Conservation (phyloP, 2,329 filamentous ascomycete genomes). For the Bipolaris sorokiniana region DNA sequence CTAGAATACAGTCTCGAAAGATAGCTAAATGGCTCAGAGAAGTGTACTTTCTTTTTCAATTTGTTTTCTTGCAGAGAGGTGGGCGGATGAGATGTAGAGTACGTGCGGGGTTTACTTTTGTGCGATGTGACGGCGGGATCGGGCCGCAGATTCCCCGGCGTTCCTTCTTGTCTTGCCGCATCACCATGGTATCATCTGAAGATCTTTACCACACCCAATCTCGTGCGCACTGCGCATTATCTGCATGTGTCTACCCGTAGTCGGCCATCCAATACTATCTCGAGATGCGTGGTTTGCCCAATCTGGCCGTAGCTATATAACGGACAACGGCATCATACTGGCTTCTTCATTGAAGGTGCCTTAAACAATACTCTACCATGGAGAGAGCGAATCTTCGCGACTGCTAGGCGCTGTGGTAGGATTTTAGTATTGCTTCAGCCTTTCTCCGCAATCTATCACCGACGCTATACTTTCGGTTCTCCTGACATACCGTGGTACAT, state of each 20-base stretch:
- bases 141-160: slow-evolving; percentile 2
- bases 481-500: not conserved
- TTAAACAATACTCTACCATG: not conserved
- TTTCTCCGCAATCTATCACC: not conserved
- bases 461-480: not conserved
- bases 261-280: not conserved
- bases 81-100: not conserved
- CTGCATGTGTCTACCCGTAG: not conserved
- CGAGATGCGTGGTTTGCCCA: not conserved
- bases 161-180: not conserved
- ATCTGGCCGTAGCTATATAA: not conserved
- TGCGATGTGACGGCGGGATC: not conserved
- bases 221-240: not conserved
- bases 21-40: not conserved
- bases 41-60: not conserved
- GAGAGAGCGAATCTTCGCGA: too few species aligned
- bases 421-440: not conserved
- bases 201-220: not conserved
- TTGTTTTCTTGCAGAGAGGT: not conserved
- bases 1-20: not conserved
- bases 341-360: too few species aligned
- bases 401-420: too few species aligned
- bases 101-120: not conserved
- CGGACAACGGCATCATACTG: not conserved
- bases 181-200: not conserved